Conservation (phyloP, 305 asterid genomes). For the Solanum aculeatissimum region DNA sequence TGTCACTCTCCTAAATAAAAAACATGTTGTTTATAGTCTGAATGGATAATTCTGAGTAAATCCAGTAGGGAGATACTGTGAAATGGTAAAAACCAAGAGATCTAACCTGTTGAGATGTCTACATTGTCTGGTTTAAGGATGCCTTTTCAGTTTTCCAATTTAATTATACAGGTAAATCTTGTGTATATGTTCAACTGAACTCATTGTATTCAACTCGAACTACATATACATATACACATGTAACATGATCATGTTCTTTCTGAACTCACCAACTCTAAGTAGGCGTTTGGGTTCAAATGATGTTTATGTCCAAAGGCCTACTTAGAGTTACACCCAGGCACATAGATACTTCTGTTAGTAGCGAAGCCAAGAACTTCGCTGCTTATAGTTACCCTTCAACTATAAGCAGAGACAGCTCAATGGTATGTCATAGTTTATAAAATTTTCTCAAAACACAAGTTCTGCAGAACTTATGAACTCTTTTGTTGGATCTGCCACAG, state of each 20-base stretch:
- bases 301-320: not conserved
- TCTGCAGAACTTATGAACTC: not conserved
- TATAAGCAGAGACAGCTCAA: no score
- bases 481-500: not conserved
- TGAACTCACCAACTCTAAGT: not conserved
- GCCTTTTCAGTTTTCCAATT: not conserved
- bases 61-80: not conserved
- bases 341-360: not conserved
- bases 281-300: not conserved
- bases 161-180: not conserved
- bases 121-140: not conserved
- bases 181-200: not conserved
- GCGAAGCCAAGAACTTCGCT: not conserved
- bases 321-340: not conserved
- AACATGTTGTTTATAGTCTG: not conserved
- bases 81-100: not conserved
- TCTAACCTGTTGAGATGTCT: not conserved
- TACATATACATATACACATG: not conserved
- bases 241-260: not conserved
- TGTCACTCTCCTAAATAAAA: constrained; percentile 16
- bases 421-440: no score
- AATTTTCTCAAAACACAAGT: not conserved
- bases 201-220: not conserved
- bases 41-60: not conserved
- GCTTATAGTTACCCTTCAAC: not conserved